A percentile compares a stretch with the other conserved stretches of the same genome.
Evolutionary conservation across 768 basidiomycete genomes (phyloP).

Genomic region (Chalciporus piperatus): DNA sequence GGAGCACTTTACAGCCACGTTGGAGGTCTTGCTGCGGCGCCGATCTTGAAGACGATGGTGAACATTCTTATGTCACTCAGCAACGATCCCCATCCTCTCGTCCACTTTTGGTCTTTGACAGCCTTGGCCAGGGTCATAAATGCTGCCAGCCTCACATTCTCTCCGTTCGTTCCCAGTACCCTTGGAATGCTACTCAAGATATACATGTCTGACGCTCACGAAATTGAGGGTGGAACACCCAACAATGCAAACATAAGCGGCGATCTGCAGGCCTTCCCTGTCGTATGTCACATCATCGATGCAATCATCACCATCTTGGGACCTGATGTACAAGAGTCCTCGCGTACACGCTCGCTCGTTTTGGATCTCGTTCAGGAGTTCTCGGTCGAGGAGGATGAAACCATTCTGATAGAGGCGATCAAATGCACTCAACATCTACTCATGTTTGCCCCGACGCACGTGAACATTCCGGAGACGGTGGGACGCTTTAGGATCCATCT

Average conservation of each 20-base stretch:
- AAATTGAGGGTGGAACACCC: conserved; percentile 85
- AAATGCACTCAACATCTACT: conserved; percentile 95
- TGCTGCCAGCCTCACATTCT: conserved; percentile 88
- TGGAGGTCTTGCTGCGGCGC: conserved; percentile 92
- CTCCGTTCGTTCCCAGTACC: conserved; percentile 84
- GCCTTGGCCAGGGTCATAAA: conserved; percentile 86
- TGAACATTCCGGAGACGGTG: conserved; percentile 79
- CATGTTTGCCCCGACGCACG: conserved; percentile 88
- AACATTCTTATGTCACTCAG: conserved; percentile 93
- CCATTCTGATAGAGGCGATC: conserved; percentile 89
- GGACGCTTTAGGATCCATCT: conserved; percentile 75
- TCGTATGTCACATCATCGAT: conserved; percentile 88
- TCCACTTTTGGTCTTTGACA: conserved; percentile 90
- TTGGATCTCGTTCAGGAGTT: conserved; percentile 86
- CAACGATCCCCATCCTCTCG: conserved; percentile 94
- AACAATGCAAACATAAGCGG: conserved; percentile 83
- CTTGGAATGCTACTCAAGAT: conserved; percentile 89
- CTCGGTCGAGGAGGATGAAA: conserved; percentile 80
- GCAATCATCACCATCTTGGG: conserved; percentile 92
- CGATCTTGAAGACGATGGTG: conserved; percentile 91
- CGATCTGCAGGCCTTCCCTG: conserved; percentile 88
- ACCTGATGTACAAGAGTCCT: conserved; percentile 91
- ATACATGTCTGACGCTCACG: conserved; percentile 87
- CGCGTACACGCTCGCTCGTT: conserved; percentile 72
- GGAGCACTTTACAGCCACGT: conserved; percentile 90